These are phyloP conservation scores for Lycium ferocissimum DNA, from an alignment of 257 asterid genomes.

Conservation along the genomic window DNA sequence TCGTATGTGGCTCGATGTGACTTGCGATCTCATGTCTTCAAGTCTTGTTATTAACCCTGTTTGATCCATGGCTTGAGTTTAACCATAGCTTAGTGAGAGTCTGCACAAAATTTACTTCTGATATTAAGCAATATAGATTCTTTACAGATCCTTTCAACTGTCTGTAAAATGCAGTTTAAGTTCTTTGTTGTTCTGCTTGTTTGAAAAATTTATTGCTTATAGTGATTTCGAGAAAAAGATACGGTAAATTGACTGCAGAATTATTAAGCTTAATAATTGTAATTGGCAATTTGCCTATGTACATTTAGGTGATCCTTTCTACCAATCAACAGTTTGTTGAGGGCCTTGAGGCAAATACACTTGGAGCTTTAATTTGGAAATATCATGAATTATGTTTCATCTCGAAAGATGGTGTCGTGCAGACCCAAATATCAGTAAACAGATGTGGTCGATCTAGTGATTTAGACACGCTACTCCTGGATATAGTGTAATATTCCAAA, in stretches of 20 bases:
- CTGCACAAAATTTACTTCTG: neutral
- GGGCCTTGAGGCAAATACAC: neutral
- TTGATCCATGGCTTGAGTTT: neutral
- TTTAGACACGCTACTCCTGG: neutral
- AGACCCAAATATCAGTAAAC: neutral
- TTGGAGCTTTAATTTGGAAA: neutral
- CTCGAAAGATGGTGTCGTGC: neutral
- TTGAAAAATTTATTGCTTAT: neutral
- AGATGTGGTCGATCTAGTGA: neutral
- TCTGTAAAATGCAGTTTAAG: neutral
- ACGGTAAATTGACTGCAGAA: neutral
- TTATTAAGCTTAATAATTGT: slow-evolving; percentile 2
- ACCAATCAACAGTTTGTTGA: neutral
- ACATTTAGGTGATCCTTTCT: slow-evolving; percentile 1
- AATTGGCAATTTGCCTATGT: neutral
- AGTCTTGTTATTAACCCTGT: neutral
- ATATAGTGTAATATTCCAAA: neutral
- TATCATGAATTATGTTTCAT: neutral
- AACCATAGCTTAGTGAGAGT: neutral
- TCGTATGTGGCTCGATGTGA: neutral
- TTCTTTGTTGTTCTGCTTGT: neutral
- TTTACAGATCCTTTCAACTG: neutral
- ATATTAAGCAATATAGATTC: neutral
- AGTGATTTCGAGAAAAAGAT: neutral
- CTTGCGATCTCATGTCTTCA: slow-evolving; percentile 29